Evolutionary conservation across 176 grass and related monocot species (phyloP).

Genomic region (Carex scoparia): DNA sequence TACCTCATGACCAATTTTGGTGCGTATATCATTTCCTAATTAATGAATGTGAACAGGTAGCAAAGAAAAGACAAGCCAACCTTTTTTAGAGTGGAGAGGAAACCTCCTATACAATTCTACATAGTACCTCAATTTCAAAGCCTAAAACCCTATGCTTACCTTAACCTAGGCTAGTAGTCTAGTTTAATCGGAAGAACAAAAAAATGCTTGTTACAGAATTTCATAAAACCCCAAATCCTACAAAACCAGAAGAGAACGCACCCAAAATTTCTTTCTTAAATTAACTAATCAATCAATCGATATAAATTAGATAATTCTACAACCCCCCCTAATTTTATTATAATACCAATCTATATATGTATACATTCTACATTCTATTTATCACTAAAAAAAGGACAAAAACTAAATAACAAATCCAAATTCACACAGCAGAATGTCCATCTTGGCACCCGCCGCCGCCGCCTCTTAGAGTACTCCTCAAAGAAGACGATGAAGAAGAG

Average conservation of each 20-base stretch:
- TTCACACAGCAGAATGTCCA: constrained; percentile 3
- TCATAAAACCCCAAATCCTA: constrained; percentile 1
- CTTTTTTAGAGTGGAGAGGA: not conserved
- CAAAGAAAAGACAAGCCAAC: not conserved
- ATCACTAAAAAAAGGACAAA: not conserved
- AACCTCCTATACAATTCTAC: not conserved
- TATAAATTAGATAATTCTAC: constrained; percentile 21
- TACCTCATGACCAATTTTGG: not conserved
- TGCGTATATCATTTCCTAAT: not conserved
- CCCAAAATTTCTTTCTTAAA: not conserved
- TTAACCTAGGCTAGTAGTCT: not conserved
- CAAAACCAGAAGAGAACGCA: not conserved
- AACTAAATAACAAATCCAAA: not conserved
- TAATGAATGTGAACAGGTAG: not conserved
- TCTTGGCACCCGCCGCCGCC: constrained; percentile 35
- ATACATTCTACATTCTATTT: constrained; percentile 33
- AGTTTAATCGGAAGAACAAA: not conserved
- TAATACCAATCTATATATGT: constrained; percentile 54
- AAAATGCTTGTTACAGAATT: not conserved
- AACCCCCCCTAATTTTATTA: constrained; percentile 10
- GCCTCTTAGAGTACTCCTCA: constrained; percentile 49
- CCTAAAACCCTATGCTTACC: not conserved
- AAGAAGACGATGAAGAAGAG: constrained; percentile 50
- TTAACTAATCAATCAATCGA: constrained; percentile 31
- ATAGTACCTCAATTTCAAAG: not conserved